Evolutionary conservation across 805 yeast genomes (phyloP), one percentile per base, ranked within the genome.

Genomic region (Metschnikowia rubicola): DNA sequence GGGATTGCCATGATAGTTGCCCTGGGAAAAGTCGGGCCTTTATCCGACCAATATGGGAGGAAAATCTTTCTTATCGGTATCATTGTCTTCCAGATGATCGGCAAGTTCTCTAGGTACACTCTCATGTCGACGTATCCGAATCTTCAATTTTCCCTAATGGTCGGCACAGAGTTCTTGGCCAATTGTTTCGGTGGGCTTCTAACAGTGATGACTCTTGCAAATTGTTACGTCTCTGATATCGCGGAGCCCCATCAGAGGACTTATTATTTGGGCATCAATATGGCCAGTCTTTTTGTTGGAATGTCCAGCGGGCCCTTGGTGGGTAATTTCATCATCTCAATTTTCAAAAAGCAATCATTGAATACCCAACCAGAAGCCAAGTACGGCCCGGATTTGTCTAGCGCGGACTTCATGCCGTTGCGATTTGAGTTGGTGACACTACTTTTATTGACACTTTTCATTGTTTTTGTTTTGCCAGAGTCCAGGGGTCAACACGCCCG

Each of bases 191-290:
- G 96, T 21, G 85, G 89, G 0, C 41, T 76, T 8, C 64, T 80
- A 49, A 73, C 83, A 6, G 56, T 83, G 31, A 57, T 85, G 42
- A 79, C 84, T 9, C 66, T 85, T 30, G 68, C 80, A 10, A 83
- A 83, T 59, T 79, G 91, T 50, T 89, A 88, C 59, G 74, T 86
- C 13, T 72, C 88, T 4, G 96, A 89, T 66, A 80, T 88, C 35
- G 83, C 82, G 7, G 84, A 81, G 17, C 77, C 87, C 1, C 73
- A 70, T 31, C 72, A 78, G 46, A 68, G 96, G 51, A 75, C 80
- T 21, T 73, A 77, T 44, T 70, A 76, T 17, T 68, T 87, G 53
- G 88, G 91, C 10, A 66, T 80, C 29, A 67, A 78, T 26, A 70
- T 77, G 60, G 87, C 91, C 10, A 64, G 78, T 13, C 64, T 85